Evolutionary conservation across 2,329 filamentous ascomycete species (phyloP).

Genomic region (Fusarium mangiferae): DNA sequence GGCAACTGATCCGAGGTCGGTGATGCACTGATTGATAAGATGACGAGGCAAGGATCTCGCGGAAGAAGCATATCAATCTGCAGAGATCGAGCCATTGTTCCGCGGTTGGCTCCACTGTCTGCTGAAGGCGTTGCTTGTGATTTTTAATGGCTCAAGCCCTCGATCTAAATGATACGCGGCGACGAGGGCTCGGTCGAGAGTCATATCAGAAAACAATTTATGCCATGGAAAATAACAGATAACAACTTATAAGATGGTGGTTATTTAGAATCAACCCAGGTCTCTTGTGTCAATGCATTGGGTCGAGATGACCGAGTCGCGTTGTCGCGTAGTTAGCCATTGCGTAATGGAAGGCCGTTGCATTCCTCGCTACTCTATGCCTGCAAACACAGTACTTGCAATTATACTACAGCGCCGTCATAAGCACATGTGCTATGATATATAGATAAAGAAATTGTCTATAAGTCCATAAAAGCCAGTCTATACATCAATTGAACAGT

Average conservation of each 20-base stretch:
- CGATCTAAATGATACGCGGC: background rate
- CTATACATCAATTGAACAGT: accelerated
- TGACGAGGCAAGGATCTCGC: background rate
- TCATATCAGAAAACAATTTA: accelerated
- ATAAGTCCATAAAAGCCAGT: accelerated
- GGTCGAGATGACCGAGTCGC: accelerated
- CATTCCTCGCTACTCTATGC: background rate
- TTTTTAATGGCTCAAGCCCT: background rate
- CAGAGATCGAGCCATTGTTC: background rate
- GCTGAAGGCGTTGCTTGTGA: background rate
- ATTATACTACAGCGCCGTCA: too few relatives aligned
- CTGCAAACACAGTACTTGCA: background rate
- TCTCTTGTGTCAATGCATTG: accelerated
- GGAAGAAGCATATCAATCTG: slow-evolving; percentile 1
- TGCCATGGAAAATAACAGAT: background rate
- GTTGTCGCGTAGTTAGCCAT: background rate
- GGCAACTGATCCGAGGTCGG: slow-evolving; percentile 22
- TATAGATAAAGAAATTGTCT: accelerated
- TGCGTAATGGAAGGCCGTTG: background rate
- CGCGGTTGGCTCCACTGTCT: background rate
- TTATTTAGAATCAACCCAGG: too few relatives aligned
- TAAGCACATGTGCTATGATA: background rate
- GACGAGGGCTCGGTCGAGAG: accelerated
- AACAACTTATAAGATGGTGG: accelerated
- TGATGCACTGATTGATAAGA: slow-evolving; percentile 30